Conservation (phyloP, 495 filamentous ascomycete genomes). For the Aspergillus sparsus region DNA sequence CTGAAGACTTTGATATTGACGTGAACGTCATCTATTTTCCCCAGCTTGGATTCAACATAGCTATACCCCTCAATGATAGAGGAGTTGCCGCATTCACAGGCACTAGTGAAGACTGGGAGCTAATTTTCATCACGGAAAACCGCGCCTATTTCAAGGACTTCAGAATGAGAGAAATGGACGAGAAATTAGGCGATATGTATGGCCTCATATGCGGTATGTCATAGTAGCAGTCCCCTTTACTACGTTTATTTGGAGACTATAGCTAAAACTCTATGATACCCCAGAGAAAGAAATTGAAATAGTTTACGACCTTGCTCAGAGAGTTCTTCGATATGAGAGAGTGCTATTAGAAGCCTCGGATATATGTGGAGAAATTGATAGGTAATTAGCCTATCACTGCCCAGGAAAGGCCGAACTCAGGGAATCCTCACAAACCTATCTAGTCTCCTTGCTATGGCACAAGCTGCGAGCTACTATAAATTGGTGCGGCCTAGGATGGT, state of each 20-base stretch:
- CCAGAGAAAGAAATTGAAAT: conserved; percentile 91
- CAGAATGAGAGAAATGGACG: conserved; percentile 82
- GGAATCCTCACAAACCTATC: neutral
- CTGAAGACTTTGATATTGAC: conserved; percentile 58
- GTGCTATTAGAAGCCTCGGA: conserved; percentile 68
- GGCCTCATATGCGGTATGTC: conserved; percentile 73
- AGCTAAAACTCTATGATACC: neutral
- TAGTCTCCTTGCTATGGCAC: conserved; percentile 78
- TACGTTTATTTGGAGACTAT: neutral
- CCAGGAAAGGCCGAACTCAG: neutral
- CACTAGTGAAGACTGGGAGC: conserved; percentile 65
- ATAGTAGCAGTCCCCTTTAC: neutral
- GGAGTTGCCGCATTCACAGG: conserved; percentile 69
- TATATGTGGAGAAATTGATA: conserved; percentile 83
- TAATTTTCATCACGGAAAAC: conserved; percentile 72
- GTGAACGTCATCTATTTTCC: conserved; percentile 86
- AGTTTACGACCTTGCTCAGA: conserved; percentile 72
- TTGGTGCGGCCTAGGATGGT: conserved; percentile 72
- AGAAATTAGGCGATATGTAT: conserved; percentile 81
- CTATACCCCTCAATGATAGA: conserved; percentile 63
- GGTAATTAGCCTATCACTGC: conserved; percentile 36
- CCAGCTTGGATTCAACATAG: conserved; percentile 86
- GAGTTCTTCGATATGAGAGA: conserved; percentile 69
- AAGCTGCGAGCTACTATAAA: conserved; percentile 74
- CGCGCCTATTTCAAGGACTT: conserved; percentile 85